Base-by-base conservation (phyloP, 2,329 filamentous ascomycete genomes). In the Aspergillus sp. region DNA sequence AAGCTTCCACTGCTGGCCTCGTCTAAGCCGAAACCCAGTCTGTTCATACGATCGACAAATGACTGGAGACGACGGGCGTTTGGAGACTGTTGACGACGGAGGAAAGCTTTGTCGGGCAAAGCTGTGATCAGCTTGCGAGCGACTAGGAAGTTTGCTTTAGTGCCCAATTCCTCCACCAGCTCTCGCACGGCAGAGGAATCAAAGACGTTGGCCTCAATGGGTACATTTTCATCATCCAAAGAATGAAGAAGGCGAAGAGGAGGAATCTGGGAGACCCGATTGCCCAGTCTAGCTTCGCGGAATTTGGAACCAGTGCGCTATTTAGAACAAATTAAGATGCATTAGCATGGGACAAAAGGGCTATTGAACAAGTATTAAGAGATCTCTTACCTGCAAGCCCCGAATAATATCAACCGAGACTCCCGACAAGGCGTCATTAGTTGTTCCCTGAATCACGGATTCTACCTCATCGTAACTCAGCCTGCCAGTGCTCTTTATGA, bases 141-240 rank as follows among this genome's bases (percentile, higher is more conserved):
- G 61, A 99, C 89, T 71, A 91, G 89, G 48, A 86, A 84, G 73
- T 99, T 98, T 58, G 91, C 90, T 80, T 96, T 96, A 82, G 96
- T 90, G 78, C 91, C 89, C 53, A 99, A 82, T 79, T 99, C 95
- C 75, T 99, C 95, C 45, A 97, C 91, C 62, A 98, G 85, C 77
- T 98, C 93, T 62, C 96, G 91, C 3, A 93, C 91, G 9, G 88
- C 82, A 12, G 91, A 91, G 30, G 91, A 93, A 73, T 97, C 89
- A 70, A 98, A 99, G 63, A 99, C 90, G 78, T 98, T 99, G 73
- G 91, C 86, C 78, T 96, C 92, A 41, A 98, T 93, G 2, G 93
- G 95, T 53, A 97, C 91, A 74, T 98, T 98, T 81, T 99, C 95
- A 67, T 99, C 95, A 66, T 99, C 95, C 41, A 98, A 83, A 77